Conservation (phyloP, 441 rosid genomes). For the Gossypium davidsonii region DNA sequence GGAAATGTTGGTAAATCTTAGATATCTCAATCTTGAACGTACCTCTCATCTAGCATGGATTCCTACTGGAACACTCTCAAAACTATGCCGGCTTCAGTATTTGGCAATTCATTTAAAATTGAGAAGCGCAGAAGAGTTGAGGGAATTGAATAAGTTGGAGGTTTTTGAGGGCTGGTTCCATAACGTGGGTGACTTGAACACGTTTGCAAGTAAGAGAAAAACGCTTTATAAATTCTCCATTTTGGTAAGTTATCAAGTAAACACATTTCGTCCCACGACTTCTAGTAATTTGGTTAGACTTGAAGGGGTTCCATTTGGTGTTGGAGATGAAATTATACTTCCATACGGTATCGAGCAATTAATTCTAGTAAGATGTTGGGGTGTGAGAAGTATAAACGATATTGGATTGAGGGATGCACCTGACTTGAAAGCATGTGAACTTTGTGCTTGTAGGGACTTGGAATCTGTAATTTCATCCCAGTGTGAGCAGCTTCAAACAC, state of each 20-base stretch:
- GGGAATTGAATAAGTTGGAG: not conserved
- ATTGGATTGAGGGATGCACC: not conserved
- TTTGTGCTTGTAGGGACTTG: not conserved
- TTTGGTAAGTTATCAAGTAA: not conserved
- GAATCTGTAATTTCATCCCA: not conserved
- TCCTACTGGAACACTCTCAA: not conserved
- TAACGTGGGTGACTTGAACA: not conserved
- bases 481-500: not conserved
- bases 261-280: fast-evolving
- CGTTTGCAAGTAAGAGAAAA: not conserved
- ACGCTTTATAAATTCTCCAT: not conserved
- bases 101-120: not conserved
- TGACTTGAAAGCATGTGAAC: not conserved
- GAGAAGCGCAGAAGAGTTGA: not conserved
- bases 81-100: not conserved
- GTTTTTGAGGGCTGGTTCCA: not conserved
- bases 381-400: not conserved
- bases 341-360: not conserved
- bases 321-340: not conserved
- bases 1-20: not conserved
- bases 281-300: not conserved
- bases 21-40: not conserved
- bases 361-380: fast-evolving
- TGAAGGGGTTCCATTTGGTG: not conserved
- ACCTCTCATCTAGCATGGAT: fast-evolving